Conservation (phyloP, 257 asterid genomes). For the Paraleonurus japonicus region DNA sequence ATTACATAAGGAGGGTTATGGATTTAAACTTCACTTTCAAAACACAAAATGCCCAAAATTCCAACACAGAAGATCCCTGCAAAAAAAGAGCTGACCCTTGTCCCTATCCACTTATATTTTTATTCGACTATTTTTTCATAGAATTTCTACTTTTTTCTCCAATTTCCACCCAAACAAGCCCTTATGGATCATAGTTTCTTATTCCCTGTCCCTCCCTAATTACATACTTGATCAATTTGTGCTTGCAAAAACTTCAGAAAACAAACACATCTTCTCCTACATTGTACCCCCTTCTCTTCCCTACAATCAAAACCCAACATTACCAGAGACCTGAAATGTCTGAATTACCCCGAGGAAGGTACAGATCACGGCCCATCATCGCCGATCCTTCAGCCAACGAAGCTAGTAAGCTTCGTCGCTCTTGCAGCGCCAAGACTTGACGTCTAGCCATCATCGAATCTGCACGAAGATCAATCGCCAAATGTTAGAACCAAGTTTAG, state of each 20-base stretch:
- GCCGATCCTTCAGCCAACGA: not conserved
- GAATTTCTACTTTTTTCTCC: not conserved
- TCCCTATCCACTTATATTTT: slow-evolving; percentile 15
- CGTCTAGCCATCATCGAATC: slow-evolving; percentile 46
- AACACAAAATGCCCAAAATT: slow-evolving; percentile 4
- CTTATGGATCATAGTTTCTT: not conserved
- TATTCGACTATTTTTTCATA: slow-evolving; percentile 10
- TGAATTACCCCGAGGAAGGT: slow-evolving; percentile 33
- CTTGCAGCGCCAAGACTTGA: slow-evolving; percentile 36
- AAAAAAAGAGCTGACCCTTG: not conserved
- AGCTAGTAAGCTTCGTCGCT: slow-evolving; percentile 16
- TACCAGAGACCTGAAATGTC: not conserved
- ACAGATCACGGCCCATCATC: slow-evolving; percentile 21
- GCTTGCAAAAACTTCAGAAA: slow-evolving; percentile 10
- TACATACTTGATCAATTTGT: slow-evolving; percentile 23
- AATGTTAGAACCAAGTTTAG: not conserved
- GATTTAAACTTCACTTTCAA: slow-evolving; percentile 21
- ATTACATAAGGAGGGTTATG: slow-evolving; percentile 21
- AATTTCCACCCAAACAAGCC: slow-evolving; percentile 5
- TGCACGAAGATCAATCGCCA: not conserved
- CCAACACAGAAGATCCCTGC: slow-evolving; percentile 1
- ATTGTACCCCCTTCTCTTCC: not conserved
- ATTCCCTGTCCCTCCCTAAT: slow-evolving; percentile 1
- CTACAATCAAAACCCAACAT: not conserved
- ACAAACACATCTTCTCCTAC: slow-evolving; percentile 12